Base-by-base conservation (phyloP, 495 filamentous ascomycete species). In the Thermothielavioides terrestris region DNA sequence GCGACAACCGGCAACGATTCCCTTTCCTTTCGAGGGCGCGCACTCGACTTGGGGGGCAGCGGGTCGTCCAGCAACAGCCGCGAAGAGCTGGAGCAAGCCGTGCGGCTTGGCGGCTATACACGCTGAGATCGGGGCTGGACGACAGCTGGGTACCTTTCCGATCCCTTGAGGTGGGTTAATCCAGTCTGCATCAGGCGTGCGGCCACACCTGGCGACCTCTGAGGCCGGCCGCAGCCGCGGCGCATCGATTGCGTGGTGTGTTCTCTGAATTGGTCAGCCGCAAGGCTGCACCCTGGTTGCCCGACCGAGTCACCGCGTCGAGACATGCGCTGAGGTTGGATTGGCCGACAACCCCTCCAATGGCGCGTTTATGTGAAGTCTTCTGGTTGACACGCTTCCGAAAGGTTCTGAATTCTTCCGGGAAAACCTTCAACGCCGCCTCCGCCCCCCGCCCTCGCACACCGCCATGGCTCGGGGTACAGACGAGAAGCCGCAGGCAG, bases 381-480 rank as follows among this genome's bases (percentile, higher is more conserved):
- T 6, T 4, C 6, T 9, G 18, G 30, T 40, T 50, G 28, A 50
- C 48, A 5, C 23, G 31, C 12, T 18, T 12, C 3, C 17, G 14
- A 17, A 28, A 49, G 37, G 31, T 17, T 20, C 26, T 23, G 44
- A 49, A 38, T 38, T 45, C 20, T 45, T 14, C 26, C n/a, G 15
- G 17, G 36, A 36, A 15, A 15, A 44, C 15, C 18, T 12, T 12
- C 26, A 27, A 4, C 32, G 18, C 26, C 15, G 28, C 37, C 43
- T 47, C 42, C 37, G 42, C 56, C 46, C 46, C 43, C n/a, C 25
- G 53, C 56, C 28, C 75, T 69, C 73, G 67, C 57, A n/a, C 46
- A 45, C n/a, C 25, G 53, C 56, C 28, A 76, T 69, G 74, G 67
- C 57, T 46, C 65, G 61, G 49, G 60, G 59, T 51, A 65, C 42